Evolutionary conservation across 768 basidiomycete genomes (phyloP).

Genomic region (Hemileccinum rubropunctum): DNA sequence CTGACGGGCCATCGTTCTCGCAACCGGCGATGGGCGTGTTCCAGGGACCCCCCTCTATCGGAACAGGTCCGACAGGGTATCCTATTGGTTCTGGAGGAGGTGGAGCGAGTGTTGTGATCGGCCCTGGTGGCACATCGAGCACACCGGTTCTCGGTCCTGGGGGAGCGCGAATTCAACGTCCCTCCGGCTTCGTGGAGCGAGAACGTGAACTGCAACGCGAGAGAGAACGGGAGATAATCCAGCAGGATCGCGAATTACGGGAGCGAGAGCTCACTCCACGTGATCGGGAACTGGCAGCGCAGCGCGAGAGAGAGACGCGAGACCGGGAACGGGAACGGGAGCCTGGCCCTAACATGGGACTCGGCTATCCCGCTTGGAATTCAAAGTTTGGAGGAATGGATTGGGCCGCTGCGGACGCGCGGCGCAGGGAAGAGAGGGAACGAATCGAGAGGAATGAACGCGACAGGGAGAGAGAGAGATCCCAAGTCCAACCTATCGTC

Average conservation of each 20-base stretch:
- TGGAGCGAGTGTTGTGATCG: slow-evolving; percentile 24
- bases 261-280: slow-evolving; percentile 21
- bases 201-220: slow-evolving; percentile 21
- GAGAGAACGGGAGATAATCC: slow-evolving; percentile 27
- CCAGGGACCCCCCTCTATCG: slow-evolving; percentile 22
- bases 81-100: slow-evolving; percentile 17
- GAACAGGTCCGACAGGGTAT: slow-evolving; percentile 17
- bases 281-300: slow-evolving; percentile 20
- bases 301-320: slow-evolving; percentile 28
- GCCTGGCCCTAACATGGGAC: slow-evolving; percentile 23
- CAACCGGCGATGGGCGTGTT: slow-evolving; percentile 30
- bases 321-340: slow-evolving; percentile 23
- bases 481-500: slow-evolving; percentile 23
- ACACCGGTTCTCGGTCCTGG: slow-evolving; percentile 15
- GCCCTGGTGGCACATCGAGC: slow-evolving; percentile 23
- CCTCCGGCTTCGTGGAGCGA: slow-evolving; percentile 33
- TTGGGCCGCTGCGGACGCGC: slow-evolving; percentile 33
- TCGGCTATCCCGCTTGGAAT: slow-evolving; percentile 26
- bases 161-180: slow-evolving; percentile 22
- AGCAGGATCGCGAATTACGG: slow-evolving; percentile 28
- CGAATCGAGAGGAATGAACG: slow-evolving; percentile 23
- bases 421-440: slow-evolving; percentile 36
- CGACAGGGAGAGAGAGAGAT: slow-evolving; percentile 31
- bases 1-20: slow-evolving; percentile 17
- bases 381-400: slow-evolving; percentile 35